Evolutionary conservation across 164 flowering plant species (phyloP).

Genomic region (Umbilicus rupestris): DNA sequence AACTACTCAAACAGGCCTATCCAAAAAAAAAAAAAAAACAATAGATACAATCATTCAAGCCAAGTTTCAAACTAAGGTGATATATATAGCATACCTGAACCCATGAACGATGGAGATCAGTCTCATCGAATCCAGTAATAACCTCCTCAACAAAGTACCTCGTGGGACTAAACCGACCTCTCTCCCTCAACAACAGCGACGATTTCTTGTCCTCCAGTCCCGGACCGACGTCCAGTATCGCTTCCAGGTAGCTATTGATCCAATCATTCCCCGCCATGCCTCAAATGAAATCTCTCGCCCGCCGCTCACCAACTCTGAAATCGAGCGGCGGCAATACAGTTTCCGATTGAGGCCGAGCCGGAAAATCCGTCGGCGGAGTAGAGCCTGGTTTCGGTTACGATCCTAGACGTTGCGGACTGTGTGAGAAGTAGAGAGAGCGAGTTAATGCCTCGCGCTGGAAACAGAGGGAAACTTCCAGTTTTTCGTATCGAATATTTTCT

Average conservation of each 20-base stretch:
- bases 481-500: neutral
- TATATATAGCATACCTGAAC: conserved; percentile 32
- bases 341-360: neutral
- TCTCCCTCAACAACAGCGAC: conserved; percentile 65
- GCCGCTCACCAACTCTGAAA: too few relatives aligned
- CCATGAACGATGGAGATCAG: conserved; percentile 97
- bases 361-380: neutral
- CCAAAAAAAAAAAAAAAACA: too few relatives aligned
- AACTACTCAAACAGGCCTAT: neutral
- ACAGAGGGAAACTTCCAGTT: conserved; percentile 5
- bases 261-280: conserved; percentile 75
- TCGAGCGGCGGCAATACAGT: too few relatives aligned
- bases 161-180: conserved; percentile 89
- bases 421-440: neutral
- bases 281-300: neutral
- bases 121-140: conserved; percentile 85
- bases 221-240: conserved; percentile 76
- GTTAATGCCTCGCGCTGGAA: neutral
- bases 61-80: too few relatives aligned
- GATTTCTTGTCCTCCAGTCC: conserved; percentile 20
- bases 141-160: conserved; percentile 91
- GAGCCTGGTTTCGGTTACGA: neutral
- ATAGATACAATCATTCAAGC: too few relatives aligned
- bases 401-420: neutral
- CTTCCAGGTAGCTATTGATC: conserved; percentile 90